These are phyloP conservation scores for Westerdykella ornata DNA, from an alignment of 2,329 filamentous ascomycete species.

Conservation along the genomic window DNA sequence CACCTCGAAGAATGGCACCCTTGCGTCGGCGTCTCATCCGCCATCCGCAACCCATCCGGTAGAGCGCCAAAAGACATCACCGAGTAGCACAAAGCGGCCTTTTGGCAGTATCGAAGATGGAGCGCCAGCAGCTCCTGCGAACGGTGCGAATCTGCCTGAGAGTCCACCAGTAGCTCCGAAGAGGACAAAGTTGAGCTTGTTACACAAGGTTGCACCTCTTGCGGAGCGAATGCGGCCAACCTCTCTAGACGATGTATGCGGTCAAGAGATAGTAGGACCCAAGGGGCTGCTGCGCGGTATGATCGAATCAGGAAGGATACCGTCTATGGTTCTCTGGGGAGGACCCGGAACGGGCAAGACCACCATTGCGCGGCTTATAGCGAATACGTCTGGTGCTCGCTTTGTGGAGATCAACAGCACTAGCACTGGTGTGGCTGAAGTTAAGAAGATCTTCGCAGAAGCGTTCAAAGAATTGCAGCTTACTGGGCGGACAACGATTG, in stretches of 20 bases:
- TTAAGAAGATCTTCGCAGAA: constrained; percentile 85
- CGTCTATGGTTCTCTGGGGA: constrained; percentile 94
- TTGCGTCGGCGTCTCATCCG: constrained; percentile 15
- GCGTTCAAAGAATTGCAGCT: constrained; percentile 72
- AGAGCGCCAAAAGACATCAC: constrained; percentile 23
- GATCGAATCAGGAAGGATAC: constrained; percentile 78
- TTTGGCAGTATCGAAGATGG: constrained; percentile 16
- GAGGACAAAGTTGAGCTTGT: constrained; percentile 53
- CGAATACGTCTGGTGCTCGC: constrained; percentile 69
- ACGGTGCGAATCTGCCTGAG: no score
- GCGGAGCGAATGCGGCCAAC: constrained; percentile 89
- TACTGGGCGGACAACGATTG: constrained; percentile 84
- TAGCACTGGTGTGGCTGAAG: constrained; percentile 77
- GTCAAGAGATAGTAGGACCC: constrained; percentile 83
- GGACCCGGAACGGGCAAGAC: constrained; percentile 77
- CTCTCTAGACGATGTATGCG: constrained; percentile 77
- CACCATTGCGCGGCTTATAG: constrained; percentile 86
- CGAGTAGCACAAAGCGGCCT: constrained; percentile 21
- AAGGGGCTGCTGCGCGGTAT: constrained; percentile 77
- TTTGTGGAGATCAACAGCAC: constrained; percentile 97
- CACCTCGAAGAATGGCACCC: constrained; percentile 14
- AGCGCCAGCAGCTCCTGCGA: constrained; percentile 6
- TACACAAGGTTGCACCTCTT: constrained; percentile 68
- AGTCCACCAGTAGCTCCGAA: constrained; percentile 44
- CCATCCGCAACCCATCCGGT: constrained; percentile 8